Conservation (phyloP, 306 rosid genomes). For the Coriaria nepalensis region DNA sequence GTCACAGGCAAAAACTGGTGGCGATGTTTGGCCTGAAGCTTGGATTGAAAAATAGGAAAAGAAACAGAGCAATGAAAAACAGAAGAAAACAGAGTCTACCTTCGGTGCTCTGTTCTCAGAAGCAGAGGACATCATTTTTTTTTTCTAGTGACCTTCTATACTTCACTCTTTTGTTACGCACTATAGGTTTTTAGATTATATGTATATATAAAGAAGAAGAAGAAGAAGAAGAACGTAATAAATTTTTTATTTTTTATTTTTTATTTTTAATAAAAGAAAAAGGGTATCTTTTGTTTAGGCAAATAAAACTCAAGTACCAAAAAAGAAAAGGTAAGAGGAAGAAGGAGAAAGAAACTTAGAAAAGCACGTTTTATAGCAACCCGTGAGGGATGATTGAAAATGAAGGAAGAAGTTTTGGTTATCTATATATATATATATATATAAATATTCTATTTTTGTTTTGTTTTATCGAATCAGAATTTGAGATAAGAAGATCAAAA, state of each 20-base stretch:
- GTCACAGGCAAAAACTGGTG: conserved; percentile 59
- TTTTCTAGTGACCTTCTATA: too few species aligned
- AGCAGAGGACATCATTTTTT: conserved; percentile 24
- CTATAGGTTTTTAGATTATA: conserved; percentile 1
- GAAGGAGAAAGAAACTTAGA: neutral
- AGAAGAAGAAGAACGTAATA: neutral
- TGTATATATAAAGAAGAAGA: neutral
- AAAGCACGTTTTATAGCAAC: conserved; percentile 36
- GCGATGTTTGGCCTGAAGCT: conserved; percentile 34
- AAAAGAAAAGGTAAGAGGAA: neutral
- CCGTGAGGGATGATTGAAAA: conserved; percentile 38
- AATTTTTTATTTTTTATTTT: too few species aligned
- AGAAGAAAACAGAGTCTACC: conserved; percentile 38
- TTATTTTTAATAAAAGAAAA: too few species aligned
- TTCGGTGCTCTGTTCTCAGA: conserved; percentile 39
- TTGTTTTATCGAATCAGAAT: too few species aligned
- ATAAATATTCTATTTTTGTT: neutral
- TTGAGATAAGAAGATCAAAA: too few species aligned
- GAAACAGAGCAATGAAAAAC: conserved; percentile 10
- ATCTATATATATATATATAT: too few species aligned
- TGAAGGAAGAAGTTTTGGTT: too few species aligned
- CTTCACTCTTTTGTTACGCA: neutral
- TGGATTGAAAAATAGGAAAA: conserved; percentile 9
- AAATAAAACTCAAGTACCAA: neutral
- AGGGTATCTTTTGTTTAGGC: conserved; percentile 13